Conservation (phyloP, 352 stramenopile species). For the Blastocystis sp. region DNA sequence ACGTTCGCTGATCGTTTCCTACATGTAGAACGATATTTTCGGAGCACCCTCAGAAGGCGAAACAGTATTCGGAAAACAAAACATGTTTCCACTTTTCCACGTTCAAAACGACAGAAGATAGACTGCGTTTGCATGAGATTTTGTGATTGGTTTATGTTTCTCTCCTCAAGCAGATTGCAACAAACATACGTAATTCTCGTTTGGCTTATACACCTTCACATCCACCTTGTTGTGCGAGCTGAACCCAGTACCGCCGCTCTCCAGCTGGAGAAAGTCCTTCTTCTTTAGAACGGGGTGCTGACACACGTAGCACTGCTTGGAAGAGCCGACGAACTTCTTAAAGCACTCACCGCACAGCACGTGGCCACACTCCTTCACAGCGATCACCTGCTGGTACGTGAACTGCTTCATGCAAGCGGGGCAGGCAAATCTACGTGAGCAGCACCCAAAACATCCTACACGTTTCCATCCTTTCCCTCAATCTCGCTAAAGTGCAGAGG, state of each 20-base stretch:
- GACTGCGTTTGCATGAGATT: not conserved
- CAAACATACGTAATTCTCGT: conserved; percentile 49
- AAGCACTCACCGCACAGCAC: conserved; percentile 58
- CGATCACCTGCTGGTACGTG: conserved; percentile 57
- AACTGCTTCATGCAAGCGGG: conserved; percentile 53
- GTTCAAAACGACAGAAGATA: not conserved
- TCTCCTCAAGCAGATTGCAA: not conserved
- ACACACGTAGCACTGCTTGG: conserved; percentile 57
- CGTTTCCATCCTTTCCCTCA: not conserved
- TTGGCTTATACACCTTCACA: conserved; percentile 64
- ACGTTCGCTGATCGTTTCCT: not conserved
- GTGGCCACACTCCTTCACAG: conserved; percentile 49
- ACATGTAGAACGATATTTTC: not conserved
- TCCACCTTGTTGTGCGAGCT: conserved; percentile 67
- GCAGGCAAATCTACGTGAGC: conserved; percentile 31
- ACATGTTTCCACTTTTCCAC: conserved; percentile 34
- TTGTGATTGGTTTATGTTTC: not conserved
- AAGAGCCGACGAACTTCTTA: conserved; percentile 46
- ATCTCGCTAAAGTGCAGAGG: conserved; percentile 35
- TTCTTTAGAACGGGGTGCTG: conserved; percentile 56
- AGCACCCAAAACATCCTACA: not conserved
- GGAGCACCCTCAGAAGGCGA: not conserved
- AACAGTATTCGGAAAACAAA: not conserved
- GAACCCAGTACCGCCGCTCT: conserved; percentile 62
- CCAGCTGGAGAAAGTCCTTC: conserved; percentile 55